phyloP scores from a whole-genome alignment of 148 eudicot genomes.

The Agrostemma githago region DNA sequence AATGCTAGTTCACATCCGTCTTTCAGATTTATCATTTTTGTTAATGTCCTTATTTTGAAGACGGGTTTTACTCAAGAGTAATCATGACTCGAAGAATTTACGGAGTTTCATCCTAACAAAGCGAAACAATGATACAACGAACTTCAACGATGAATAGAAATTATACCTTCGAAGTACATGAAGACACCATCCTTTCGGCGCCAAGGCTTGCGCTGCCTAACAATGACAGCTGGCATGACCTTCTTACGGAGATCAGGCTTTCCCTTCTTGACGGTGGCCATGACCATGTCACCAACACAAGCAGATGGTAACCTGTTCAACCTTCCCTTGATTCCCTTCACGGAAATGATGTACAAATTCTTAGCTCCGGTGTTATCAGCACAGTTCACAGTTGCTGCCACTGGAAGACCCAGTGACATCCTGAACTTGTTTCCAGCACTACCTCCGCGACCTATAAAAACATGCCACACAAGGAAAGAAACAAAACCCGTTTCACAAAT shows the following conservation, averaged over 20 bases:
- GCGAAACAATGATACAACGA: background rate
- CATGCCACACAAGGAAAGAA: background rate
- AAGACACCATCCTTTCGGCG: conserved; percentile 83
- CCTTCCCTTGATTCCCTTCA: conserved; percentile 67
- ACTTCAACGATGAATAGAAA: too few species aligned
- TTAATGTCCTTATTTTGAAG: too few species aligned
- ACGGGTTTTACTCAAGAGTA: too few species aligned
- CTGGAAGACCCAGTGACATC: conserved; percentile 81
- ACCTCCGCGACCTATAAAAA: conserved; percentile 60
- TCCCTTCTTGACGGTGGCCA: conserved; percentile 66
- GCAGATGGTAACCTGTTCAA: conserved; percentile 70
- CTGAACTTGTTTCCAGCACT: conserved; percentile 78
- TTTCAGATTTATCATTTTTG: too few species aligned
- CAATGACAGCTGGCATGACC: conserved; percentile 80
- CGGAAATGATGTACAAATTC: conserved; percentile 67
- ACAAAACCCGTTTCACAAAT: background rate
- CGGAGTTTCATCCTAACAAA: too few species aligned
- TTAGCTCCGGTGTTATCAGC: conserved; percentile 74
- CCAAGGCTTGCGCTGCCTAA: conserved; percentile 83
- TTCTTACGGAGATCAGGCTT: conserved; percentile 74
- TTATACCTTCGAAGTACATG: conserved; percentile 70
- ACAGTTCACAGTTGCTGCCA: conserved; percentile 73
- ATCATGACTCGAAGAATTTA: too few species aligned
- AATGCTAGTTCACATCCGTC: too few species aligned
- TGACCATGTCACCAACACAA: conserved; percentile 78